Percentiles rank a stretch among this genome's conserved stretches.
These are phyloP conservation scores for Hypoxylon fragiforme DNA, from an alignment of 495 filamentous ascomycete genomes.

Conservation along the genomic window DNA sequence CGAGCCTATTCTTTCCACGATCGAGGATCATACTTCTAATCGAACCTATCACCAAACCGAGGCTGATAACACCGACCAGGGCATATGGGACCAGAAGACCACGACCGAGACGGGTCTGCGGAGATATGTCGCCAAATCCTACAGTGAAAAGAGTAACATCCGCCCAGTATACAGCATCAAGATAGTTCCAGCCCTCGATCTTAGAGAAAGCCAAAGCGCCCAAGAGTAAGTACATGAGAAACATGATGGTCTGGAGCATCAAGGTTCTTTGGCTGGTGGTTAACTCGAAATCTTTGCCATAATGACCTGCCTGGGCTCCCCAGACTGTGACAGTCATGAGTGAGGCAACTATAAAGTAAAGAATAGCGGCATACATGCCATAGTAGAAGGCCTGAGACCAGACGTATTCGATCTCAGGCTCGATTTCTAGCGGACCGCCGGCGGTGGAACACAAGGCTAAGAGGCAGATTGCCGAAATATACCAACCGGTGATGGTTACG, in stretches of 20 bases:
- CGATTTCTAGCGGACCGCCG: constrained; percentile 51
- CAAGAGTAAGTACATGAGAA: constrained; percentile 73
- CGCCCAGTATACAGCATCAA: constrained; percentile 82
- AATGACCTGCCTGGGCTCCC: constrained; percentile 66
- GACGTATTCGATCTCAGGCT: constrained; percentile 55
- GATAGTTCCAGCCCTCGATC: constrained; percentile 76
- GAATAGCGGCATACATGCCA: constrained; percentile 69
- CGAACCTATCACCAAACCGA: constrained; percentile 84
- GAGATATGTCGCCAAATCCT: constrained; percentile 72
- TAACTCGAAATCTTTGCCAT: constrained; percentile 69
- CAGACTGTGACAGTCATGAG: constrained; percentile 71
- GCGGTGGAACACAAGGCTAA: constrained; percentile 61
- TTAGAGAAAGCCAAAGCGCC: constrained; percentile 72
- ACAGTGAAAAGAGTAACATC: constrained; percentile 85
- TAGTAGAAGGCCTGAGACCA: constrained; percentile 81
- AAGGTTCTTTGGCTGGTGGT: constrained; percentile 76
- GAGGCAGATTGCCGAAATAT: constrained; percentile 68
- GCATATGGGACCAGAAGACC: constrained; percentile 78
- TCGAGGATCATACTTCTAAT: constrained; percentile 81
- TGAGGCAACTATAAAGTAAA: constrained; percentile 76
- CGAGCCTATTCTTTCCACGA: constrained; percentile 69
- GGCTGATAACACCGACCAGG: constrained; percentile 74
- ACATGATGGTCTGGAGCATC: constrained; percentile 84
- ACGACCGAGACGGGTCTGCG: constrained; percentile 58
- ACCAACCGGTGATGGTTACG: constrained; percentile 63